These are phyloP conservation scores for Mycosphaerelloides madeirae DNA, from an alignment of 2,329 filamentous ascomycete species.

Conservation along the genomic window DNA sequence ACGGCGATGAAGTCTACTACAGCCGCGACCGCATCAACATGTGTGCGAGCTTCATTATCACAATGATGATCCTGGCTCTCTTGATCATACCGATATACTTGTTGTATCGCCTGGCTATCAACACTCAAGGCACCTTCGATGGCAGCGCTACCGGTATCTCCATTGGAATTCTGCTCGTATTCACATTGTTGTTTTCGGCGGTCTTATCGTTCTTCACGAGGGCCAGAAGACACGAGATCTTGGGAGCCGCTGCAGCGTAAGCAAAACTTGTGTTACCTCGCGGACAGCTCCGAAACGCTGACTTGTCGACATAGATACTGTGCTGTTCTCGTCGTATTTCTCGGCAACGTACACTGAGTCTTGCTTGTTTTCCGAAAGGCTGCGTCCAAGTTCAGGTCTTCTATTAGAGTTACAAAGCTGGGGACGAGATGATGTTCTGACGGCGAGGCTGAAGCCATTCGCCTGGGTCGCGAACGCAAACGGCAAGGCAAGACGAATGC, in stretches of 20 bases:
- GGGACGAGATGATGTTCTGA: no score
- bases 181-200: constrained; percentile 26
- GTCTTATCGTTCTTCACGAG: constrained; percentile 24
- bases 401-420: no score
- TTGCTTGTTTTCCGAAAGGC: no score
- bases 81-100: constrained; percentile 28
- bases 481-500: no score
- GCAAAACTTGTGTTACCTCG: background rate
- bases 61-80: constrained; percentile 23
- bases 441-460: no score
- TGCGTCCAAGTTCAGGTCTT: no score
- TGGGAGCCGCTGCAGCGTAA: constrained; percentile 27
- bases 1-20: constrained; percentile 18
- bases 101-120: constrained; percentile 24
- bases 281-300: background rate
- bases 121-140: constrained; percentile 4
- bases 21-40: constrained; percentile 18
- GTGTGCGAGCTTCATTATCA: constrained; percentile 25
- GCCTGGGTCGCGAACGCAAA: no score
- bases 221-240: constrained; percentile 25
- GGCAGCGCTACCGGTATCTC: constrained; percentile 19
- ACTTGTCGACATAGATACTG: constrained; percentile 13
- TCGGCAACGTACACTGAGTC: background rate
- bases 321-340: constrained; percentile 19
- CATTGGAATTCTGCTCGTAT: constrained; percentile 22